A percentile compares a stretch with the other conserved stretches of the same genome.
Evolutionary conservation across 2,329 filamentous ascomycete species (phyloP).

Genomic region (Ceratocystis albifundus): DNA sequence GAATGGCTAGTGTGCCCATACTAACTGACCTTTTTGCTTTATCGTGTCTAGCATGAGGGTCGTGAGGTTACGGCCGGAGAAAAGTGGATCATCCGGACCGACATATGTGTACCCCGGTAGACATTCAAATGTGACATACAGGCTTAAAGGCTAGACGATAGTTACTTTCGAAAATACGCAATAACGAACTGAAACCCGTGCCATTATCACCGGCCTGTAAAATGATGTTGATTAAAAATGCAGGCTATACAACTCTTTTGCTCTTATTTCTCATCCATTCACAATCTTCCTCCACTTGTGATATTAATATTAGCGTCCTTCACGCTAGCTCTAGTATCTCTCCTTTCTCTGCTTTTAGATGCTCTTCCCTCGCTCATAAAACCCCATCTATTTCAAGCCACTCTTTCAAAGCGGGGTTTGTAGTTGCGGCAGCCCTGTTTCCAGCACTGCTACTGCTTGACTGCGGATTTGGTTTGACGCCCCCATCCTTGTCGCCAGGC

Average conservation of each 20-base stretch:
- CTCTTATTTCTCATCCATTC: not conserved
- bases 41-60: constrained; percentile 63
- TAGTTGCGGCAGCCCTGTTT: not conserved
- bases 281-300: not conserved
- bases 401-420: constrained; percentile 5
- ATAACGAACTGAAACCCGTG: too few relatives aligned
- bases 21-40: constrained; percentile 12
- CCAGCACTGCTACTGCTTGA: not conserved
- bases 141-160: too few relatives aligned
- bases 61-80: constrained; percentile 66
- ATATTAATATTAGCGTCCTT: not conserved
- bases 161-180: too few relatives aligned
- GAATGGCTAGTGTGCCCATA: not conserved
- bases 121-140: not conserved
- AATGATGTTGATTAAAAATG: not conserved
- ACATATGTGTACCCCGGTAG: constrained; percentile 49
- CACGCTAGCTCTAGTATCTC: not conserved
- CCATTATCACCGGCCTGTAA: not conserved
- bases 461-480: not conserved
- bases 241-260: not conserved
- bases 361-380: not conserved
- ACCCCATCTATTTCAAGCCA: constrained; percentile 13
- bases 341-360: not conserved
- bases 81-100: constrained; percentile 84
- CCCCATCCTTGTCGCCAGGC: not conserved